Evolutionary conservation across 768 basidiomycete species (phyloP), one percentile per base, ranked within the genome.

Genomic region (Kwoniella botswanensis): DNA sequence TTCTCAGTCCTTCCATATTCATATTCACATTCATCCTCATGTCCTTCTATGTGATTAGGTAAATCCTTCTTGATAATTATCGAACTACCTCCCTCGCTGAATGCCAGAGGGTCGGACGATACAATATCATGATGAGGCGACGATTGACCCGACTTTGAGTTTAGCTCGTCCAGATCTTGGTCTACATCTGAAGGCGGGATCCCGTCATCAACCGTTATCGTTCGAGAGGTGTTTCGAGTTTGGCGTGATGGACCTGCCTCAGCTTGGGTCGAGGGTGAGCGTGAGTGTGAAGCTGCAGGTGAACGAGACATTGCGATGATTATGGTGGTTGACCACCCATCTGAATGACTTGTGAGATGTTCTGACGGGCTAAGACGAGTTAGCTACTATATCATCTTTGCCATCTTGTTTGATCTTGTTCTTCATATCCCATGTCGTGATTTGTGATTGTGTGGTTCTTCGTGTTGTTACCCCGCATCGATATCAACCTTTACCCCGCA

Each of bases 401-500:
- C 21, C 44, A 46, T 46, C 4, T 46, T 46, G 44, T 46, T 46
- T 18, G 18, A 46, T 18, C 4, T 46, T 29, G 5, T 29, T 6
- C 29, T 29, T 29, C 29, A 29, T 46, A 46, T 46, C 44, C 9
- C 44, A 4, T 46, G 35, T 35, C 35, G 35, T 50, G 46, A 50
- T 46, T 46, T 29, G 4, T 29, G 29, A 4, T 35, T 35, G 35
- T 35, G 35, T 35, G 35, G 35, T 35, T 35, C 35, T 35, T 50
- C 46, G 46, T 15, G 46, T 50, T 50, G 2, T 15, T 50, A 50
- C 46, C 46, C 46, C 46, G 2, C 46, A 50, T 6, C 18, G 0
- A 17, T 50, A 17, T 15, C 15, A 50, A 50, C 46, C 46, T 50
- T 50, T 50, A 50, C 46, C 59, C 59, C 59, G 35, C 59, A 60